These are phyloP conservation scores for Alectoria sarmentosa DNA, from an alignment of 495 filamentous ascomycete genomes.

Conservation along the genomic window DNA sequence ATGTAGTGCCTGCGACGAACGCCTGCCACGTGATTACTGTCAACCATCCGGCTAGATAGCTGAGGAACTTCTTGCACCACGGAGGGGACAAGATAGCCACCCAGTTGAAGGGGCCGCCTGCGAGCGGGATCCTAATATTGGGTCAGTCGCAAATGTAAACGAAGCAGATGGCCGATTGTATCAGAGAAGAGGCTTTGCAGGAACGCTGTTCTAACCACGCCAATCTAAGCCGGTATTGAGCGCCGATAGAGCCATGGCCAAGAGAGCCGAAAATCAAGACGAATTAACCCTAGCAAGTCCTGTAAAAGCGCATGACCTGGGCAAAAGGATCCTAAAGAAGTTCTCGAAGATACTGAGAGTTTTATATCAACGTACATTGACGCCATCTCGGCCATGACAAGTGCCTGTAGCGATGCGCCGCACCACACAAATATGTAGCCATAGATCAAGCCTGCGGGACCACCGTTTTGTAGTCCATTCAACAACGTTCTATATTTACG, in stretches of 20 bases:
- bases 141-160: background rate
- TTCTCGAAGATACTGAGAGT: too few species aligned
- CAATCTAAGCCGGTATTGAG: too few species aligned
- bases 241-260: too few species aligned
- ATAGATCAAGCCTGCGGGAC: conserved; percentile 47
- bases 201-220: too few species aligned
- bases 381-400: conserved; percentile 36
- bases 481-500: conserved; percentile 14
- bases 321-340: too few species aligned
- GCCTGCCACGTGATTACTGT: conserved; percentile 40
- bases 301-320: too few species aligned
- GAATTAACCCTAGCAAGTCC: too few species aligned
- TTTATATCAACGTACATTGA: conserved; percentile 40
- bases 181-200: too few species aligned
- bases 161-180: too few species aligned
- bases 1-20: conserved; percentile 33
- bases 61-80: conserved; percentile 34
- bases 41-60: conserved; percentile 42
- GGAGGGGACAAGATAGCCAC: conserved; percentile 34
- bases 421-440: conserved; percentile 45
- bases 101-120: conserved; percentile 16
- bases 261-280: too few species aligned
- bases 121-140: conserved; percentile 4
- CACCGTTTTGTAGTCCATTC: conserved; percentile 34
- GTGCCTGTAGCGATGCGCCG: conserved; percentile 28